Evolutionary conservation across 2,329 filamentous ascomycete genomes (phyloP).

Genomic region (Arthrobotrys megalospora): DNA sequence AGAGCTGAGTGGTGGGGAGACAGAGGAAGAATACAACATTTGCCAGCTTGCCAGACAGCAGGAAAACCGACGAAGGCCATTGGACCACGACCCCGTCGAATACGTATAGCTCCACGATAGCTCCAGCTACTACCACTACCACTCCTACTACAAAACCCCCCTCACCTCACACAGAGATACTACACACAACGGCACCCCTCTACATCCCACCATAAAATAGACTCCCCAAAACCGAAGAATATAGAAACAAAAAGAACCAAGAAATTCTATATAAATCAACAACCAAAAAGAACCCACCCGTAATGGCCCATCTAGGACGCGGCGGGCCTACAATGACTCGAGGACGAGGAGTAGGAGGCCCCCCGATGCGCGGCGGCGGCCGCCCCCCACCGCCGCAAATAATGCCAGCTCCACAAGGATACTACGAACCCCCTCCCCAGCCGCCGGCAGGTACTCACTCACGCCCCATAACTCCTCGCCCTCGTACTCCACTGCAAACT

Average conservation of each 20-base stretch:
- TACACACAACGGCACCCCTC: no score
- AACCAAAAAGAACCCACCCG: no score
- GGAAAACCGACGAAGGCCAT: background rate
- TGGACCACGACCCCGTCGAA: constrained; percentile 4
- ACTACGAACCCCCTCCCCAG: constrained; percentile 47
- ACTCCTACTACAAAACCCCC: background rate
- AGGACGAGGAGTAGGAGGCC: constrained; percentile 32
- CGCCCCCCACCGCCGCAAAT: constrained; percentile 48
- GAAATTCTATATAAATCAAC: no score
- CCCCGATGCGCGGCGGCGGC: constrained; percentile 31
- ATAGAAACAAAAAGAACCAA: no score
- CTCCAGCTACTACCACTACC: background rate
- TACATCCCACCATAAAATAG: no score
- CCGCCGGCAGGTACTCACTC: constrained; percentile 37
- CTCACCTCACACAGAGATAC: background rate
- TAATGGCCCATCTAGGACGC: constrained; percentile 43
- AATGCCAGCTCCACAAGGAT: constrained; percentile 56
- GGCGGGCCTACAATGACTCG: constrained; percentile 45
- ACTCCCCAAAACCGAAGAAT: no score
- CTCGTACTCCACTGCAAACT: constrained; percentile 4
- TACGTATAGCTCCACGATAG: constrained; percentile 4
- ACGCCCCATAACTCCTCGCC: constrained; percentile 11
- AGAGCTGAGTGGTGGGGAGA: background rate
- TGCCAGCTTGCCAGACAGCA: background rate
- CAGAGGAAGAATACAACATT: constrained; percentile 17